A percentile compares a stretch with the other conserved stretches of the same genome.
phyloP scores from a whole-genome alignment of 139 green algal species.

The Zygnema cylindricum region DNA sequence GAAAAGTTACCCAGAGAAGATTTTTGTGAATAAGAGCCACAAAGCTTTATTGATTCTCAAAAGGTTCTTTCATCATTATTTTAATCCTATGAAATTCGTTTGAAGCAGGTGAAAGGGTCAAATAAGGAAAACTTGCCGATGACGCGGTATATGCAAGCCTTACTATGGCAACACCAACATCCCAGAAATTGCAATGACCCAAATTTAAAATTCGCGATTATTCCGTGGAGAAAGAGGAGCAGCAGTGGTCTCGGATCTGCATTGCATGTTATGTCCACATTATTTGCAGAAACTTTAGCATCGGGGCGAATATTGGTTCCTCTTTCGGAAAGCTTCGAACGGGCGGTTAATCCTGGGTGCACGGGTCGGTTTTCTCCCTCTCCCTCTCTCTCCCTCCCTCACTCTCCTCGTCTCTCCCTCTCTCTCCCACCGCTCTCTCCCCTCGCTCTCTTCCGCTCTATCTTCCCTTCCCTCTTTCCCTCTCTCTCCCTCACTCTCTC shows the following conservation, averaged over 20 bases:
- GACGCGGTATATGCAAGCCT: slow-evolving; percentile 12
- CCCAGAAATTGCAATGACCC: background rate
- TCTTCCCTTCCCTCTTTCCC: no score
- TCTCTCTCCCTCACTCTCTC: no score
- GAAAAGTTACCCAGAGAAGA: no score
- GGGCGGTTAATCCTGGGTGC: slow-evolving; percentile 19
- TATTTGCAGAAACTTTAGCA: background rate
- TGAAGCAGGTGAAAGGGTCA: slow-evolving; percentile 14
- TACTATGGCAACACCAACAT: slow-evolving; percentile 28
- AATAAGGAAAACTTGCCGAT: slow-evolving; percentile 28
- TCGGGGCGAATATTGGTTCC: slow-evolving; percentile 30
- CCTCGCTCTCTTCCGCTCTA: no score
- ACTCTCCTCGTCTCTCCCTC: no score
- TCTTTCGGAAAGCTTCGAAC: background rate
- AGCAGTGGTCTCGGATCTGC: slow-evolving; percentile 29
- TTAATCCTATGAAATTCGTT: no score
- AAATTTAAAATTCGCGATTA: slow-evolving; percentile 21
- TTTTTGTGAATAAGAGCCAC: no score
- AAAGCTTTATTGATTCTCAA: no score
- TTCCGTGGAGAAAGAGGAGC: background rate
- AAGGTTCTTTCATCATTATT: no score
- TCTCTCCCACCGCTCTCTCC: no score
- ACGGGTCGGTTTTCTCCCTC: no score
- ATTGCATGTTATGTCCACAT: slow-evolving; percentile 9
- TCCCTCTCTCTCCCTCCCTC: no score